Percentiles rank a stretch among this genome's conserved stretches.
Evolutionary conservation across 176 grass and related monocot species (phyloP).

Genomic region (Oryza glaberrima): DNA sequence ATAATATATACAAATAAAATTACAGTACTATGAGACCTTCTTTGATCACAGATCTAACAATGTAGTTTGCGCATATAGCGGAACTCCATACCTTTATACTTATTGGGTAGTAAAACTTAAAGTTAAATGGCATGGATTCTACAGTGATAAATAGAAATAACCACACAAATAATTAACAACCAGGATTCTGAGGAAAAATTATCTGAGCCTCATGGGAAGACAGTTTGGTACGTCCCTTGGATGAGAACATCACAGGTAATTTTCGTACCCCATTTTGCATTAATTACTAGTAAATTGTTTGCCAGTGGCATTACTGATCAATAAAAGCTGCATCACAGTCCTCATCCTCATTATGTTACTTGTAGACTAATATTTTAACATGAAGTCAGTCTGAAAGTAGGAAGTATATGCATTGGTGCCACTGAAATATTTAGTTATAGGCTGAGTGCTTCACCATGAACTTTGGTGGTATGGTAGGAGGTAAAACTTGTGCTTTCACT

Average conservation of each 20-base stretch:
- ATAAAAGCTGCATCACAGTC: conserved; percentile 24
- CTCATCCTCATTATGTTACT: not conserved
- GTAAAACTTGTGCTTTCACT: not conserved
- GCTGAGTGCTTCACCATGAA: not conserved
- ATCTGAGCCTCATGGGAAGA: not conserved
- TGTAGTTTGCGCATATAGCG: not conserved
- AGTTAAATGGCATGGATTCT: not conserved
- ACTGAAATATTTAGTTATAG: not conserved
- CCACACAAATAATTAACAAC: not conserved
- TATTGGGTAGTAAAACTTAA: not conserved
- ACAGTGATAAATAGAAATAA: not conserved
- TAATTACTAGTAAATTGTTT: conserved; percentile 4
- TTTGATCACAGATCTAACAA: not conserved
- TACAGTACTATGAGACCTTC: not conserved
- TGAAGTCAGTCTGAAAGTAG: conserved; percentile 16
- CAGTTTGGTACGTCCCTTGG: not conserved
- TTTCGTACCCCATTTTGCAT: not conserved
- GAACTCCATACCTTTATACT: not conserved
- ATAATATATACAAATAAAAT: not conserved
- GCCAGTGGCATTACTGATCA: not conserved
- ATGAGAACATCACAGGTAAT: not conserved
- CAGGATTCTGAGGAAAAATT: not conserved
- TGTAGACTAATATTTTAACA: conserved; percentile 1
- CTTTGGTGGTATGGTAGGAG: not conserved
- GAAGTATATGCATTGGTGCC: not conserved